Base-by-base conservation (phyloP, 2,329 filamentous ascomycete species). In the Didymella arachidicola region DNA sequence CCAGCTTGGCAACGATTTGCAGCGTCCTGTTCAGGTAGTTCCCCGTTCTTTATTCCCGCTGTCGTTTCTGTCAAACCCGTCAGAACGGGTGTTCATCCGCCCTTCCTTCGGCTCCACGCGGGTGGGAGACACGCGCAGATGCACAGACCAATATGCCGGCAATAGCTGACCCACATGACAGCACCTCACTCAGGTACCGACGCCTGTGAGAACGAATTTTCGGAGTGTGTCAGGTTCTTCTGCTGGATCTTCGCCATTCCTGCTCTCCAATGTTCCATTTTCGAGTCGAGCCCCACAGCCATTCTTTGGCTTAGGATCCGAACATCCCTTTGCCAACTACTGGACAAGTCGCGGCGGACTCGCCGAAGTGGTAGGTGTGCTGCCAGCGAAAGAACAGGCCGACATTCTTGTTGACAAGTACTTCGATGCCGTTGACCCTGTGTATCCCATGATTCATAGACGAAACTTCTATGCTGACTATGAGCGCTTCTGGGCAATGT, bases 321-420 rank as follows among this genome's bases (percentile, higher is more conserved):
- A 92, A 71, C 89, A 92, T 71, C 90, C 89, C 0, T 93, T 93
- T 72, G 87, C 89, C 69, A 93, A 93, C 72, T 93, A 93, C 76
- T 94, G 91, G 91, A 93, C 90, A 2, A 91, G 88, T 69, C 85
- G 88, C 60, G 90, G 91, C 46, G 90, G 90, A 0, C 78, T 94
- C 18, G 82, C 86, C 8, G 91, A 94, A 76, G 89, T 93, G 7
- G 87, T 93, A 42, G 87, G 85, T 1, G 89, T 93, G 3, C 79
- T 94, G 12, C 91, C 91, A 0, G 88, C 88, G 57, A 93, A 91
- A 77, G 78, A 88, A 8, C 90, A 93, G 74, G 89, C 89, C 52
- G 89, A 93, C 65, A 87, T 91, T 38, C 79, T 93, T 18, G 78
- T 82, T 16, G 77, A 78, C 16, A 83, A 81, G 61, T 84, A 82